Conservation (phyloP, 148 eudicot species). For the Dianthus caryophyllus region DNA sequence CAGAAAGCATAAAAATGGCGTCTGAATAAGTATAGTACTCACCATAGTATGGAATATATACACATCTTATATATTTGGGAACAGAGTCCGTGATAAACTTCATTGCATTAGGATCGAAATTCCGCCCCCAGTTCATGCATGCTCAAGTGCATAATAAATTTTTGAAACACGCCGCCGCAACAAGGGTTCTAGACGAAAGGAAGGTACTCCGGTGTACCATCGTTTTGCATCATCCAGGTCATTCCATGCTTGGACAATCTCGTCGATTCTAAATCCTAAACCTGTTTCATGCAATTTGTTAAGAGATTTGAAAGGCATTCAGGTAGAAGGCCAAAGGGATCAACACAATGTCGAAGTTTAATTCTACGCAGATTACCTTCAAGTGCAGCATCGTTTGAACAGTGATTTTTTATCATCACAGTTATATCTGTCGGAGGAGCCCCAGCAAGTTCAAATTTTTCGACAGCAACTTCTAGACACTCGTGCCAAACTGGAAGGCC, state of each 20-base stretch:
- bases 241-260: slow-evolving; percentile 97
- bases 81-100: slow-evolving; percentile 5
- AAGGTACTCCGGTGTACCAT: slow-evolving; percentile 61
- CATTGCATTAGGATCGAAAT: slow-evolving; percentile 8
- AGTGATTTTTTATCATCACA: slow-evolving; percentile 94
- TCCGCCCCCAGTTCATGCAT: slow-evolving; percentile 38
- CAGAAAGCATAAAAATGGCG: neutral
- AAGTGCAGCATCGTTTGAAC: slow-evolving; percentile 64
- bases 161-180: slow-evolving; percentile 75
- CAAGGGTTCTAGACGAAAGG: slow-evolving; percentile 78
- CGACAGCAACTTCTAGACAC: slow-evolving; percentile 81
- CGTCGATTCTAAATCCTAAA: slow-evolving; percentile 85
- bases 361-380: slow-evolving; percentile 45
- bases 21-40: neutral
- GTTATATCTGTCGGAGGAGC: slow-evolving; percentile 89
- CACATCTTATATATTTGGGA: slow-evolving; percentile 7
- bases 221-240: slow-evolving; percentile 93
- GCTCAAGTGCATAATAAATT: slow-evolving; percentile 71
- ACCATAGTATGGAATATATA: slow-evolving; percentile 20
- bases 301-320: neutral
- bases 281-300: slow-evolving; percentile 39
- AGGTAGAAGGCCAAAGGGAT: neutral
- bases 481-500: slow-evolving; percentile 91
- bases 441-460: slow-evolving; percentile 85
- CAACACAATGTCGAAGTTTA: neutral